A percentile compares a stretch with the other conserved stretches of the same genome.
phyloP scores from a whole-genome alignment of 352 stramenopile genomes.

The Blastocystis sp. region DNA sequence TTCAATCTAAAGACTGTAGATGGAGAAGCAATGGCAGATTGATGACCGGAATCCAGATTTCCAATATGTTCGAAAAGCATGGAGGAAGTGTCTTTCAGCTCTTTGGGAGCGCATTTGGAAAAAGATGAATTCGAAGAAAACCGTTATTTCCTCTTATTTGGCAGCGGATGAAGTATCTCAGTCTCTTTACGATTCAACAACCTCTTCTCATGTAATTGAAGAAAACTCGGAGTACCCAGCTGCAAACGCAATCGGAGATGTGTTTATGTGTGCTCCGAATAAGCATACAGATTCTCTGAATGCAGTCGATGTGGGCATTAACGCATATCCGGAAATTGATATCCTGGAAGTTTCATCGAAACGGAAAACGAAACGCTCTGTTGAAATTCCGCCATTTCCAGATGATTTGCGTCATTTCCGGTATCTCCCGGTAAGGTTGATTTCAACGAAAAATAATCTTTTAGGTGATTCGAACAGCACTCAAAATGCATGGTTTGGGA shows the following conservation, averaged over 20 bases:
- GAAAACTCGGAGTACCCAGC: constrained; percentile 9
- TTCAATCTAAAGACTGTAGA: neutral
- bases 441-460: too few species aligned
- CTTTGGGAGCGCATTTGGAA: constrained; percentile 4
- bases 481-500: neutral
- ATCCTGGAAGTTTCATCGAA: neutral
- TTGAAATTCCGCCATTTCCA: neutral
- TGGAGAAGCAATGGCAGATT: constrained; percentile 35
- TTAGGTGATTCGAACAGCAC: neutral
- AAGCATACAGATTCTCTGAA: neutral
- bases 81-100: neutral
- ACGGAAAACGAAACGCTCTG: neutral
- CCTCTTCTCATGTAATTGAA: neutral
- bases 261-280: neutral
- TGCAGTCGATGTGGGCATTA: neutral
- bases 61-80: neutral
- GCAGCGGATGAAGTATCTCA: neutral
- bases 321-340: neutral
- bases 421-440: constrained; percentile 5
- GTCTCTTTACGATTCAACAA: neutral
- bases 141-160: neutral
- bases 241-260: neutral
- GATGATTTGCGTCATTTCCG: constrained; percentile 39
- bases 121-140: neutral
- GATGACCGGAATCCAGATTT: constrained; percentile 21